Evolutionary conservation across 1,284 basidiomycete species (phyloP), one percentile per base, ranked within the genome.

Genomic region (Coniophora puteana): DNA sequence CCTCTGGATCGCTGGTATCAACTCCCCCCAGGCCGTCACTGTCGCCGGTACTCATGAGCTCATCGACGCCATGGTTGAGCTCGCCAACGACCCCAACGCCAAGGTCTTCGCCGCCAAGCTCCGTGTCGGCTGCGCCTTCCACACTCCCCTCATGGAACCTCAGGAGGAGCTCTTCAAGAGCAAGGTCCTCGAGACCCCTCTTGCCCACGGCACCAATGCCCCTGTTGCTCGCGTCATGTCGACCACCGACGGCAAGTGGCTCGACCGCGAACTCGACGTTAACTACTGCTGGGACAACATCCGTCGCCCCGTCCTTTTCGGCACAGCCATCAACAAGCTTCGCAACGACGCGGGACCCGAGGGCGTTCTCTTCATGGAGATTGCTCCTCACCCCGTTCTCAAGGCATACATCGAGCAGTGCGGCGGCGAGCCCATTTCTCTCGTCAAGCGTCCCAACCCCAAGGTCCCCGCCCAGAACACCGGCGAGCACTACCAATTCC

Each of bases 361-460:
- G 1, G 46, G 55, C 5, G 38, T 62, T 6, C 36, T 45, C 14
- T 52, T 59, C 43, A 16, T 59, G 38, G 60, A 59, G 44, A 58
- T 59, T 13, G 52, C 53, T 1, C 58, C 58, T 1, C 60, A 59
- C 27, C 55, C 57, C 2, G 60, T 62, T n/a, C 43, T 59, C 43
- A 59, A 61, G 34, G 48, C 52, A 8, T 59, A 58, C 31, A 16
- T 59, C 27, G 57, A 62, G 33, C 59, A 59, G 12, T 54, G 60
- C 20, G 58, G 60, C 0, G 60, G 57, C 3, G 52, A 59, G 29
- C 40, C 61, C 11, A 43, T 61, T 21, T 45, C 40, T 13, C 42
- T 59, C 24, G 44, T 62, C 27, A 57, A 48, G 21, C 57, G 60
- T 24, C 58, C 58, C 17, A 54, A 55, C 28, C 47, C 48, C 33